A percentile compares a stretch with the other conserved stretches of the same genome.
Conservation (phyloP, 306 rosid species). For the Cicer yamashitae region DNA sequence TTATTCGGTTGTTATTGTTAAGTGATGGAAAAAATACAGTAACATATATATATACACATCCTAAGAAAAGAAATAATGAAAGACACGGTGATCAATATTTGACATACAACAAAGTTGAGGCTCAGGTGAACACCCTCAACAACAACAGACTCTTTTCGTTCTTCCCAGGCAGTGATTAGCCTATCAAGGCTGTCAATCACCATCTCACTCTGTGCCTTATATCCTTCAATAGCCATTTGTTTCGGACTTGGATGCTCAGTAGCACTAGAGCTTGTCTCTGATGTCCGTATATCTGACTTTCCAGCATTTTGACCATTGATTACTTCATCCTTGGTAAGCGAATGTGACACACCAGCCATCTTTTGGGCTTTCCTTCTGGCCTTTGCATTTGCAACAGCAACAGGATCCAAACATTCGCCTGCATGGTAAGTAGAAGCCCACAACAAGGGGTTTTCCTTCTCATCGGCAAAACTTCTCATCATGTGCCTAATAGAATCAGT, state of each 20-base stretch:
- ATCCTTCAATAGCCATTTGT: constrained; percentile 97
- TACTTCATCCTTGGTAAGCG: constrained; percentile 61
- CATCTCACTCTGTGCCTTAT: constrained; percentile 98
- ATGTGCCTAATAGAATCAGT: constrained; percentile 96
- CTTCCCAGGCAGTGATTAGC: constrained; percentile 96
- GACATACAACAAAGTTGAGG: constrained; percentile 88
- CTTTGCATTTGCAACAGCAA: constrained; percentile 88
- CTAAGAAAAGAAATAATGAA: constrained; percentile 11
- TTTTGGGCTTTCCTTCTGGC: constrained; percentile 78
- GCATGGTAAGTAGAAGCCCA: constrained; percentile 99
- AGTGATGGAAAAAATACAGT: not conserved
- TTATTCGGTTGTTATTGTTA: constrained; percentile 38
- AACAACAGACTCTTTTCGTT: constrained; percentile 86
- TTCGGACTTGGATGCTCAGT: constrained; percentile 70
- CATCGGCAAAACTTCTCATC: constrained; percentile 97
- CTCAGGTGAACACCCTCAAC: constrained; percentile 99
- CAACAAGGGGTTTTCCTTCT: constrained; percentile 87
- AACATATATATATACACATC: constrained; percentile 16
- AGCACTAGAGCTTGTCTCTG: constrained; percentile 49
- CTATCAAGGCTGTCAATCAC: constrained; percentile 99
- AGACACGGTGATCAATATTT: constrained; percentile 20
- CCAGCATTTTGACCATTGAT: constrained; percentile 51
- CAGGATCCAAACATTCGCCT: constrained; percentile 93
- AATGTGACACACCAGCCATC: constrained; percentile 63
- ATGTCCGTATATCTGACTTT: constrained; percentile 51